Evolutionary conservation across 2,329 filamentous ascomycete genomes (phyloP).

Genomic region (Lithohypha guttulata): DNA sequence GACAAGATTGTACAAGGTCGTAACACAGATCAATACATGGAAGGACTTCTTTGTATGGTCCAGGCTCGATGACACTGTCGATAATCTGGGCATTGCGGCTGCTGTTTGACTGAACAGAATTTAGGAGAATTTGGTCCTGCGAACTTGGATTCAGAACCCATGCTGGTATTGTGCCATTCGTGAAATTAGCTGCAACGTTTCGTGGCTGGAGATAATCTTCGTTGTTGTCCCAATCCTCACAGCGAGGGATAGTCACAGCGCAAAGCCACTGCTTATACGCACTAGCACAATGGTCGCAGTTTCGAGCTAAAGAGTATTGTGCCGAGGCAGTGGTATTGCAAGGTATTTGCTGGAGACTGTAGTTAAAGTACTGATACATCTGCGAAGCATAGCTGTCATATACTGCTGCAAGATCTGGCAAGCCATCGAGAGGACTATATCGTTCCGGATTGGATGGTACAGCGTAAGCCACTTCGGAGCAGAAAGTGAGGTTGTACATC

Average conservation of each 20-base stretch:
- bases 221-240: slow-evolving; percentile 63
- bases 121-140: slow-evolving; percentile 13
- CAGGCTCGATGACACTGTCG: slow-evolving; percentile 60
- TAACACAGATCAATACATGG: slow-evolving; percentile 86
- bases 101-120: slow-evolving; percentile 36
- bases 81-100: slow-evolving; percentile 60
- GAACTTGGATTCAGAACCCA: not conserved
- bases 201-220: slow-evolving; percentile 53
- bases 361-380: slow-evolving; percentile 68
- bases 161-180: slow-evolving; percentile 51
- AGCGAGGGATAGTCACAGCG: slow-evolving; percentile 82
- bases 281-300: slow-evolving; percentile 61
- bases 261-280: slow-evolving; percentile 96
- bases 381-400: slow-evolving; percentile 66
- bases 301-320: slow-evolving; percentile 69
- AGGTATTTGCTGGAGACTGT: slow-evolving; percentile 70
- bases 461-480: slow-evolving; percentile 77
- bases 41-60: slow-evolving; percentile 86
- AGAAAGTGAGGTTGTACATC: slow-evolving; percentile 79
- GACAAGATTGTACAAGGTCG: slow-evolving; percentile 73
- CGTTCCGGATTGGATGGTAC: slow-evolving; percentile 66
- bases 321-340: slow-evolving; percentile 67
- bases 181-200: slow-evolving; percentile 60
- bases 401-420: slow-evolving; percentile 51
- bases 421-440: slow-evolving; percentile 41